A percentile compares a stretch with the other conserved stretches of the same genome.
Evolutionary conservation across 306 rosid species (phyloP).

Genomic region (Crataegus laevigata): DNA sequence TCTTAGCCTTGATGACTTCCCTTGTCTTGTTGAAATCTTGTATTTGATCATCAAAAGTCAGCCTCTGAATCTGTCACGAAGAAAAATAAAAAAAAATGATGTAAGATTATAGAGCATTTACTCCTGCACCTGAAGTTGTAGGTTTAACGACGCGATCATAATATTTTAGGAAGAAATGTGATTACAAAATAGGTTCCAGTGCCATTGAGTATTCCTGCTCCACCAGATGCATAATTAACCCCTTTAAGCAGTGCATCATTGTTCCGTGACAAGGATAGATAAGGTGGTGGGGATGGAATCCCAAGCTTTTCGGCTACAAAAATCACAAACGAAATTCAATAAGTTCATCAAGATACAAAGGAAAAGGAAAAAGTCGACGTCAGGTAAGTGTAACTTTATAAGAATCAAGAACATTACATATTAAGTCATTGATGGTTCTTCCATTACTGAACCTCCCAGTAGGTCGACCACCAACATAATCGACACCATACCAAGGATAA

Average conservation of each 20-base stretch:
- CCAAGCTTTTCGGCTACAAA: constrained; percentile 69
- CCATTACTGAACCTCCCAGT: constrained; percentile 91
- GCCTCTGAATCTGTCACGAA: constrained; percentile 50
- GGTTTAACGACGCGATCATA: background rate
- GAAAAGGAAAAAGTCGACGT: background rate
- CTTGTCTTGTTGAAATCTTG: constrained; percentile 42
- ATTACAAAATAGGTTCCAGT: constrained; percentile 82
- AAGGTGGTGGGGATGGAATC: constrained; percentile 66
- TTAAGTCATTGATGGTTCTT: constrained; percentile 77
- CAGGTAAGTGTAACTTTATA: background rate
- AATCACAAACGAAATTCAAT: background rate
- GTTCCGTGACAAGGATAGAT: constrained; percentile 49
- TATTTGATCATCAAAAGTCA: constrained; percentile 75
- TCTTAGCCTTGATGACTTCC: constrained; percentile 34
- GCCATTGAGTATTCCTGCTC: constrained; percentile 85
- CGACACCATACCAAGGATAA: constrained; percentile 84
- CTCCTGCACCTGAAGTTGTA: no score
- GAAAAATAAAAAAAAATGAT: background rate
- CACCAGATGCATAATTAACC: constrained; percentile 81
- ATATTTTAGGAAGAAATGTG: background rate
- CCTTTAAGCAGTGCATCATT: constrained; percentile 58
- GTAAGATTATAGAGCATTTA: background rate
- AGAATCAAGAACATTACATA: constrained; percentile 28
- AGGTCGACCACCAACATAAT: constrained; percentile 57
- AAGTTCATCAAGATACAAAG: background rate